Base-by-base conservation (phyloP, 2,329 filamentous ascomycete species). In the Fusarium sororula region DNA sequence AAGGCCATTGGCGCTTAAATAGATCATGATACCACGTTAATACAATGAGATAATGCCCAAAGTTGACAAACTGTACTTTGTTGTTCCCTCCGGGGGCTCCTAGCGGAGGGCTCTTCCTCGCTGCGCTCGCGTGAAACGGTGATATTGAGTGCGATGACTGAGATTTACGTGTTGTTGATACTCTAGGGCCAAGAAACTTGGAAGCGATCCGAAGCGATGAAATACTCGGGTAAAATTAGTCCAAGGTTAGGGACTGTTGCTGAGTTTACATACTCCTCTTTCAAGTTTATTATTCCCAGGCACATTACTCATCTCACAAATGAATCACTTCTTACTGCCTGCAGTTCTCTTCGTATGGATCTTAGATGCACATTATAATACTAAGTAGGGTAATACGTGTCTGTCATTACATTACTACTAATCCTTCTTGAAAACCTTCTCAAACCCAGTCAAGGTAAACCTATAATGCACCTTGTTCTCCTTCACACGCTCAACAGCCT, bases 401-500 rank as follows among this genome's bases (percentile, higher is more conserved):
- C 1, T 12, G 32, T 26, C 11, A 26, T 37, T 53, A 37, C 30
- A 38, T 42, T 50, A 39, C 17, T 35, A 53, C 28, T 61, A 74
- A 30, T 60, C 44, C n/a, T 54, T 56, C 65, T 75, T 64, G 68
- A 93, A 94, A 0, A 85, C 89, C 84, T 92, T 90, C 76, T 93
- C 90, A 76, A 88, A 93, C 15, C 89, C 89, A 18, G 89, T 90
- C 77, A 95, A 81, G 1, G 92, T 93, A 77, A 94, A 91, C 45
- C 93, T 87, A 80, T 94, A 96, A 39, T 87, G 87, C 20, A 95
- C 91, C 80, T 93, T 89, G 75, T 92, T 92, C 72, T 89, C 90
- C 79, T 92, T 90, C 57, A 95, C 88, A 73, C 91, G 87, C 80
- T 91, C 87, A 24, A 94, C 88, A 1, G 90, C 93, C 83, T 94